Evolutionary conservation across 306 rosid species (phyloP), one percentile per base, ranked within the genome.

Genomic region (Hippophae rhamnoides): DNA sequence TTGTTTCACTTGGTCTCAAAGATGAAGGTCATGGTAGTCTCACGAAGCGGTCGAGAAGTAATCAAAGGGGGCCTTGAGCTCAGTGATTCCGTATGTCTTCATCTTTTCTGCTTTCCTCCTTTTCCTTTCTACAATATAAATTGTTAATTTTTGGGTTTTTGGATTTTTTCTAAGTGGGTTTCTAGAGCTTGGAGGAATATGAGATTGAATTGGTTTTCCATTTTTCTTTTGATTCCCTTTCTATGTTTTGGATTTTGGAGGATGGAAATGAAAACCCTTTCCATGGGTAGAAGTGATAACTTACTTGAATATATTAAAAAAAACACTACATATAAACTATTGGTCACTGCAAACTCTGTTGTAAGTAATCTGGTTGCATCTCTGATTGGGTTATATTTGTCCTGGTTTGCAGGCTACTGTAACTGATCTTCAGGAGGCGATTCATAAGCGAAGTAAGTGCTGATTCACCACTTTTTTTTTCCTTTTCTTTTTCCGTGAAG

Each of bases 361-460:
- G 59, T 13, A 61, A 55, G 43, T 49, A 43, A 56, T 50, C 51
- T 31, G 58, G 26, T 63, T 63, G 42, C 41, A 38, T n/a, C 56
- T 51, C 67, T 72, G 61, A 58, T 54, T 57, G 62, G 64, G 26
- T 56, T 54, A 46, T 54, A 13, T 54, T 70, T 52, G 47, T 40
- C 23, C 18, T 56, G 54, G 52, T 69, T 76, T 74, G 57, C 64
- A 92, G 99, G 99, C 90, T 72, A 85, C 88, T 31, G 95, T 92
- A 50, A 83, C 95, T 63, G 99, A 92, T 85, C 89, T 92, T 62
- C 99, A 92, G 76, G 88, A 72, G 69, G 99, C 80, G 41, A 88
- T 92, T 77, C 72, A 86, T 68, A 78, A 56, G 70, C 79, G 82
- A 85, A 80, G 99, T 92, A 78, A 86, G 99, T 78, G 51, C 52